phyloP scores from a whole-genome alignment of 2,329 filamentous ascomycete species.

The Septoria petroselini region DNA sequence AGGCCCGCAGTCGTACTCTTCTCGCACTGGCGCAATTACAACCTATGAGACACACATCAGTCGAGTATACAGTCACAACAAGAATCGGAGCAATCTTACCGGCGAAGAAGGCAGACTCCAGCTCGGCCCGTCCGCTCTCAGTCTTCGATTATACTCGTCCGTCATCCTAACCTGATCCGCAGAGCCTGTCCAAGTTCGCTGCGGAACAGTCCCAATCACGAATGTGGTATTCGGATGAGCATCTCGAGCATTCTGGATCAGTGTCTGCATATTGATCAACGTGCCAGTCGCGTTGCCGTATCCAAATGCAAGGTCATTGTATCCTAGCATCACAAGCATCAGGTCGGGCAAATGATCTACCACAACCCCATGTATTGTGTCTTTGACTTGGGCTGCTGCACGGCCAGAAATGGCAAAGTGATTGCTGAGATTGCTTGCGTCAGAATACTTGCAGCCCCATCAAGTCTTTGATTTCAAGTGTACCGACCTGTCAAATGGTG shows the following conservation, averaged over 20 bases:
- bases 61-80: too few relatives aligned
- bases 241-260: conserved; percentile 36
- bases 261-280: conserved; percentile 26
- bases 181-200: conserved; percentile 18
- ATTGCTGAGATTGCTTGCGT: conserved; percentile 24
- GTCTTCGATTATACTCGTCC: conserved; percentile 20
- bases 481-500: background rate
- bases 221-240: conserved; percentile 29
- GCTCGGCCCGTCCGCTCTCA: conserved; percentile 21
- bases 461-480: too few relatives aligned
- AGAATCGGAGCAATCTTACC: too few relatives aligned
- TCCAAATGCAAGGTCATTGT: conserved; percentile 29
- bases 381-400: conserved; percentile 35
- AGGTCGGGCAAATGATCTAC: conserved; percentile 35
- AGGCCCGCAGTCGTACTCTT: conserved; percentile 21
- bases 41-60: conserved; percentile 30
- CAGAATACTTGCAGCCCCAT: too few relatives aligned
- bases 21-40: conserved; percentile 27
- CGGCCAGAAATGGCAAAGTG: conserved; percentile 32
- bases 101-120: conserved; percentile 35
- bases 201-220: conserved; percentile 25
- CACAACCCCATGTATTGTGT: conserved; percentile 34
- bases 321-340: conserved; percentile 25
- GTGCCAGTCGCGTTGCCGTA: conserved; percentile 22
- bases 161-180: conserved; percentile 17